A percentile compares a stretch with the other conserved stretches of the same genome.
These are phyloP conservation scores for Scheffersomyces segobiensis DNA, from an alignment of 1,139 yeast species.

Conservation along the genomic window DNA sequence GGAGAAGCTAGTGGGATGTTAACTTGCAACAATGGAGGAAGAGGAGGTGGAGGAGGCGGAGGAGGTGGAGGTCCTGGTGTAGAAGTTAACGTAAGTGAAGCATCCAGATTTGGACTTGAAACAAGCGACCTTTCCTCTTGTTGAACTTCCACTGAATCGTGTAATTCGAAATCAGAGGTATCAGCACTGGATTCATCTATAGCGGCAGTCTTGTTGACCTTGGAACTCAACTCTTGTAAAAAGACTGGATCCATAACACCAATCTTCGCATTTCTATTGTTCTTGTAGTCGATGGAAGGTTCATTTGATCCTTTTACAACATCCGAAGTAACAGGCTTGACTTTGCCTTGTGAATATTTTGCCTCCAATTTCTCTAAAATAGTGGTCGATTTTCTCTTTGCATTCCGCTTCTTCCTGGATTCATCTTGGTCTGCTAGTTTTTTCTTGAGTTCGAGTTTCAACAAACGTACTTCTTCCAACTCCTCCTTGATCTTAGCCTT, in stretches of 20 bases:
- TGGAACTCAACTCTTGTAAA: slow-evolving; percentile 56
- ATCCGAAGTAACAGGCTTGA: slow-evolving; percentile 1
- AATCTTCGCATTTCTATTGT: slow-evolving; percentile 34
- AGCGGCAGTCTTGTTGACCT: slow-evolving; percentile 43
- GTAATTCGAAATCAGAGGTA: slow-evolving; percentile 10
- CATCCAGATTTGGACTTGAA: not conserved
- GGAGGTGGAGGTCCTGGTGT: slow-evolving; percentile 33
- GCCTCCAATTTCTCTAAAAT: slow-evolving; percentile 42
- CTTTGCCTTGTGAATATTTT: slow-evolving; percentile 50
- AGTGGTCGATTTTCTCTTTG: slow-evolving; percentile 19
- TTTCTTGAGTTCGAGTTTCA: slow-evolving; percentile 43
- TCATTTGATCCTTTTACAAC: slow-evolving; percentile 2
- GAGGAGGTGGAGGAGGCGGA: slow-evolving; percentile 18
- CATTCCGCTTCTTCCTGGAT: slow-evolving; percentile 6
- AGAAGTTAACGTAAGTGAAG: slow-evolving; percentile 18
- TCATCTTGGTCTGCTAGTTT: slow-evolving; percentile 26
- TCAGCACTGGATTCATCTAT: slow-evolving; percentile 17
- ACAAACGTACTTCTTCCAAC: slow-evolving; percentile 46
- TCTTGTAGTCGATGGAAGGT: slow-evolving; percentile 22
- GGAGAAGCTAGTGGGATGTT: not conserved
- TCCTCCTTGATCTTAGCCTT: slow-evolving; percentile 41
- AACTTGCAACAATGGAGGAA: slow-evolving; percentile 4
- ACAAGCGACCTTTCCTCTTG: not conserved
- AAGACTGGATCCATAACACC: slow-evolving; percentile 54
- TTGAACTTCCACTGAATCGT: slow-evolving; percentile 14